Evolutionary conservation across 345 rosid species (phyloP).

Genomic region (Populus deltoides): DNA sequence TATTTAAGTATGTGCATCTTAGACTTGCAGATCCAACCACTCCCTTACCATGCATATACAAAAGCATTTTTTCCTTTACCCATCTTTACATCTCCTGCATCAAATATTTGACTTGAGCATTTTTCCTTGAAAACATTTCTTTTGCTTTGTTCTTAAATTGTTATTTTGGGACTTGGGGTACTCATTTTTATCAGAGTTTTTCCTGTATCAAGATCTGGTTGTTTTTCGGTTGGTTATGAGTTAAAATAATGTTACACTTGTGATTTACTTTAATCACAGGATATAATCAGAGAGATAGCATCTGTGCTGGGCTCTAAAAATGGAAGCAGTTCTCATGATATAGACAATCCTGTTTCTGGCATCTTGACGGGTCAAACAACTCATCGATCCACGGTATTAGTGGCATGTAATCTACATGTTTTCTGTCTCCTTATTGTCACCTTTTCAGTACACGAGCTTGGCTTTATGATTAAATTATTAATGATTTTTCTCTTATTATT

Average conservation of each 20-base stretch:
- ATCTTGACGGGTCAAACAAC: slow-evolving; percentile 32
- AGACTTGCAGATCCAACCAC: not conserved
- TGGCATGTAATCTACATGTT: slow-evolving; percentile 34
- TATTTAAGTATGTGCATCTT: not conserved
- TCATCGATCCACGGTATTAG: slow-evolving; percentile 45
- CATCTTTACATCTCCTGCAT: not conserved
- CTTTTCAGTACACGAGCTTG: slow-evolving; percentile 6
- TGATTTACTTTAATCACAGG: slow-evolving; percentile 41
- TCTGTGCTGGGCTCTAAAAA: slow-evolving; percentile 35
- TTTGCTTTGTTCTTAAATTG: not conserved
- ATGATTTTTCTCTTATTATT: not conserved
- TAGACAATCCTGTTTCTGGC: slow-evolving; percentile 24
- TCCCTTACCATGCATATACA: not conserved
- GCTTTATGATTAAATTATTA: not conserved
- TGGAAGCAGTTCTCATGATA: slow-evolving; percentile 39
- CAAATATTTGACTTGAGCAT: not conserved
- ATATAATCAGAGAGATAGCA: slow-evolving; percentile 59
- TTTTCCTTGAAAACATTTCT: not conserved
- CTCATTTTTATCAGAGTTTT: not conserved
- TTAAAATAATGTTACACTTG: not conserved
- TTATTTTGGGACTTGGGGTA: not conserved
- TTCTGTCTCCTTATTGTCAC: slow-evolving; percentile 9
- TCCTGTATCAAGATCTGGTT: not conserved
- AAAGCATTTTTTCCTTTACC: not conserved
- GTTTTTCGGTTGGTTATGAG: not conserved